Percentiles rank a stretch among this genome's conserved stretches.
Conservation (phyloP, 148 eudicot genomes). For the Vaccinium myrtillus region DNA sequence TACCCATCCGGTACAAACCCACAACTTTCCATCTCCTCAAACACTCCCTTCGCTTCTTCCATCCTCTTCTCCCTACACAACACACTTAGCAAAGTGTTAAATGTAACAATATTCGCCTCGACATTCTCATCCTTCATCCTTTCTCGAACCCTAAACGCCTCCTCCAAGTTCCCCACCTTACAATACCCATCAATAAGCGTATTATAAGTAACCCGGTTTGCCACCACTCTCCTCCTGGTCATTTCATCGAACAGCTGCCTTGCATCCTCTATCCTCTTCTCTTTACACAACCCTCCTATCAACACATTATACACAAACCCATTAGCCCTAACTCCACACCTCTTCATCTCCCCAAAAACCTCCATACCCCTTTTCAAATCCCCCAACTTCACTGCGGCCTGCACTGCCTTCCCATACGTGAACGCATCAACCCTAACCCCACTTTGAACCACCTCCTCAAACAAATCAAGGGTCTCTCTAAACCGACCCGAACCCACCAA, state of each 20-base stretch:
- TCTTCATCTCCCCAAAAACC: constrained; percentile 45
- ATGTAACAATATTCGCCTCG: constrained; percentile 56
- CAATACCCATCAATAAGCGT: constrained; percentile 83
- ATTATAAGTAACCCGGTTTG: constrained; percentile 62
- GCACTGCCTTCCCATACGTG: constrained; percentile 64
- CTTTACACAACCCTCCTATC: constrained; percentile 79
- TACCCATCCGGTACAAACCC: constrained; percentile 70
- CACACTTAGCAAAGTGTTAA: constrained; percentile 70
- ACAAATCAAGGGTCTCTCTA: constrained; percentile 34
- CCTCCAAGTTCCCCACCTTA: constrained; percentile 63
- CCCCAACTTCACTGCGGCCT: constrained; percentile 65
- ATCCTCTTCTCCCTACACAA: constrained; percentile 57
- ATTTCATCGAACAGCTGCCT: constrained; percentile 70
- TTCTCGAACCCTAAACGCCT: constrained; percentile 55
- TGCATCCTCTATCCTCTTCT: constrained; percentile 54
- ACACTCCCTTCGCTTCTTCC: constrained; percentile 45
- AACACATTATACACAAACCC: constrained; percentile 80
- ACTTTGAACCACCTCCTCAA: constrained; percentile 36
- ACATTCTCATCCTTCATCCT: constrained; percentile 58
- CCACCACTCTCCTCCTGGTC: constrained; percentile 40
- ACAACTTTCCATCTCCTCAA: constrained; percentile 59
- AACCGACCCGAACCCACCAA: constrained; percentile 41
- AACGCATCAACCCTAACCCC: constrained; percentile 57
- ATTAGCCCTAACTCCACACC: constrained; percentile 33
- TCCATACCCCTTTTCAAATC: constrained; percentile 53